phyloP scores from a whole-genome alignment of 176 grass and related monocot species.

The Bothriochloa decipiens region DNA sequence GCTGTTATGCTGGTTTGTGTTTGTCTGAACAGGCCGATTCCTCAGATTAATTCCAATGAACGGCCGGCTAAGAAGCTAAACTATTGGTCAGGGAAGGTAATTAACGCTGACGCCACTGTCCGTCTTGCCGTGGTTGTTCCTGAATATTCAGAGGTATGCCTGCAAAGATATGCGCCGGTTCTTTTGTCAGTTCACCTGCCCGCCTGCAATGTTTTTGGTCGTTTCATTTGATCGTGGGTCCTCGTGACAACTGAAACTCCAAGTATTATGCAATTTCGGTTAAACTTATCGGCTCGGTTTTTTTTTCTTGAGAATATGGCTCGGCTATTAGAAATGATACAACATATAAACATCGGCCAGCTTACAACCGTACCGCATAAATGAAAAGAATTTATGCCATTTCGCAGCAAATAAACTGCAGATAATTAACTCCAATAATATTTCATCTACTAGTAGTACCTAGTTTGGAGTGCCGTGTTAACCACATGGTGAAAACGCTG shows the following conservation, averaged over 20 bases:
- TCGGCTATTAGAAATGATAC: too few species aligned
- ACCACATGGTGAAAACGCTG: not conserved
- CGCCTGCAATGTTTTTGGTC: slow-evolving; percentile 8
- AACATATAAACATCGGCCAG: too few species aligned
- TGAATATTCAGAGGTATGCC: slow-evolving; percentile 9
- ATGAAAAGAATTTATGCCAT: too few species aligned
- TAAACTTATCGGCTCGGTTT: too few species aligned
- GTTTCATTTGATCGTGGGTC: not conserved
- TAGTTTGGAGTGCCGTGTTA: not conserved
- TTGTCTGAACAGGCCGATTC: not conserved
- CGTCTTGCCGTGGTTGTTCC: not conserved
- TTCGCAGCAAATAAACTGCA: not conserved
- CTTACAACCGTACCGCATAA: too few species aligned
- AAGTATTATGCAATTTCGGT: not conserved
- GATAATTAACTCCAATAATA: not conserved
- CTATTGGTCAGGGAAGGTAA: too few species aligned
- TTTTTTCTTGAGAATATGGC: too few species aligned
- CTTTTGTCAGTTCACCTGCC: not conserved
- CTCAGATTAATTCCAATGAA: not conserved
- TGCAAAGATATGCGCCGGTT: not conserved
- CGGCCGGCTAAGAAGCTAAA: not conserved
- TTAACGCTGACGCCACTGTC: not conserved
- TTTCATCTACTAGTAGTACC: not conserved
- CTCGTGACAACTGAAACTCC: not conserved
- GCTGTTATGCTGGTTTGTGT: not conserved